Conservation (phyloP, 1,284 basidiomycete genomes). For the Coniferiporia sulphurascens region DNA sequence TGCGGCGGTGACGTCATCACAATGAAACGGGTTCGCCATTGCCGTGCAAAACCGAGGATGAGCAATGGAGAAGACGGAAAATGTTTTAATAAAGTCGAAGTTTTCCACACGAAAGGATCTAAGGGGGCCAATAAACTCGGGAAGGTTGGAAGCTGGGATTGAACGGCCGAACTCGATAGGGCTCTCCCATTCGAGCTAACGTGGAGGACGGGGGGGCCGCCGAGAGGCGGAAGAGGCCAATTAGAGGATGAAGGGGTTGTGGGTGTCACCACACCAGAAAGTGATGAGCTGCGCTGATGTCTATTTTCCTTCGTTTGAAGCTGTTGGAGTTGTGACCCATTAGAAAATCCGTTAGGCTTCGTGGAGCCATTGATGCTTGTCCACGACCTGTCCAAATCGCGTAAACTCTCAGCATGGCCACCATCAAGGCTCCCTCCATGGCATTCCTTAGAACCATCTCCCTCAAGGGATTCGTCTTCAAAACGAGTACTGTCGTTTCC, state of each 20-base stretch:
- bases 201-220: conserved; percentile 37
- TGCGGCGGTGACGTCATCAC: conserved; percentile 50
- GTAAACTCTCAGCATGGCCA: conserved; percentile 4
- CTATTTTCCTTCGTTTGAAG: conserved; percentile 7
- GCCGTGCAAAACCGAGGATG: conserved; percentile 62
- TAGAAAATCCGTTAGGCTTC: conserved; percentile 1
- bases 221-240: conserved; percentile 10
- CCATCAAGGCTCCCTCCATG: conserved; percentile 12
- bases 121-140: conserved; percentile 51
- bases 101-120: conserved; percentile 44
- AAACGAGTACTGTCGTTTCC: conserved; percentile 18
- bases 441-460: conserved; percentile 4
- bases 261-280: conserved; percentile 11
- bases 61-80: conserved; percentile 61
- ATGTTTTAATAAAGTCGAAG: conserved; percentile 56
- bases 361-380: conserved; percentile 9
- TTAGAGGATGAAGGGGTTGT: conserved; percentile 7
- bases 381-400: conserved; percentile 8
- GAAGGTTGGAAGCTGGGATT: conserved; percentile 44
- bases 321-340: neutral
- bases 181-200: conserved; percentile 28
- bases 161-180: conserved; percentile 27
- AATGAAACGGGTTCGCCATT: conserved; percentile 65
- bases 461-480: conserved; percentile 21
- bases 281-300: conserved; percentile 15